phyloP scores from a whole-genome alignment of 1,284 basidiomycete species.

The Cryptococcus floricola region DNA sequence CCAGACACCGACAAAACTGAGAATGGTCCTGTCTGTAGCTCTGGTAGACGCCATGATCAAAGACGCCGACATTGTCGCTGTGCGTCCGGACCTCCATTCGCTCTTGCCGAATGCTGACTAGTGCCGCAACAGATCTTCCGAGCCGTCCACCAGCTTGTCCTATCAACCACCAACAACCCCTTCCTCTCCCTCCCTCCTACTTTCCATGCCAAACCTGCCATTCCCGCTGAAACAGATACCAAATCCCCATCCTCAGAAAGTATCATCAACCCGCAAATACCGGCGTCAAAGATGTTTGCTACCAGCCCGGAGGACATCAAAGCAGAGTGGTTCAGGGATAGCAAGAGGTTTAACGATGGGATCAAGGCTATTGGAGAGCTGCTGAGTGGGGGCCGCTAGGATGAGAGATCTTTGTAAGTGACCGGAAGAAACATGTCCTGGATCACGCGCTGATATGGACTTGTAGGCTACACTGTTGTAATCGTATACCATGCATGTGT shows the following conservation, averaged over 20 bases:
- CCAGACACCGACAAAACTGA: conserved; percentile 43
- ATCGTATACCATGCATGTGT: conserved; percentile 5
- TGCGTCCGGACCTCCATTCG: conserved; percentile 12
- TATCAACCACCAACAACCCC: conserved; percentile 38
- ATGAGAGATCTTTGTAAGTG: neutral
- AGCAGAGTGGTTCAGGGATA: conserved; percentile 32
- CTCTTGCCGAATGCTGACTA: neutral
- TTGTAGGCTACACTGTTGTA: neutral
- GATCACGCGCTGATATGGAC: neutral
- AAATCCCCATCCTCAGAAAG: neutral
- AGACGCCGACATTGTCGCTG: conserved; percentile 47
- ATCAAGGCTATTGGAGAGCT: conserved; percentile 37
- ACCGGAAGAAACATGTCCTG: neutral
- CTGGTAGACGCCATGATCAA: conserved; percentile 50
- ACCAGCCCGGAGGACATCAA: conserved; percentile 36
- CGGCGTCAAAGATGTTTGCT: conserved; percentile 32
- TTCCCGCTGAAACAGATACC: conserved; percentile 1
- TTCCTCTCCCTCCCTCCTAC: conserved; percentile 36
- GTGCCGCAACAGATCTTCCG: conserved; percentile 34
- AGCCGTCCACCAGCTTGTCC: conserved; percentile 45
- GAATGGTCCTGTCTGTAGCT: conserved; percentile 46
- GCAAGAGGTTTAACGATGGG: conserved; percentile 30
- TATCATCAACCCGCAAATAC: conserved; percentile 10
- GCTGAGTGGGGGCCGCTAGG: conserved; percentile 25
- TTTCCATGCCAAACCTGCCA: conserved; percentile 24